Conservation (phyloP, 768 basidiomycete genomes). For the Podaxis rugospora region DNA sequence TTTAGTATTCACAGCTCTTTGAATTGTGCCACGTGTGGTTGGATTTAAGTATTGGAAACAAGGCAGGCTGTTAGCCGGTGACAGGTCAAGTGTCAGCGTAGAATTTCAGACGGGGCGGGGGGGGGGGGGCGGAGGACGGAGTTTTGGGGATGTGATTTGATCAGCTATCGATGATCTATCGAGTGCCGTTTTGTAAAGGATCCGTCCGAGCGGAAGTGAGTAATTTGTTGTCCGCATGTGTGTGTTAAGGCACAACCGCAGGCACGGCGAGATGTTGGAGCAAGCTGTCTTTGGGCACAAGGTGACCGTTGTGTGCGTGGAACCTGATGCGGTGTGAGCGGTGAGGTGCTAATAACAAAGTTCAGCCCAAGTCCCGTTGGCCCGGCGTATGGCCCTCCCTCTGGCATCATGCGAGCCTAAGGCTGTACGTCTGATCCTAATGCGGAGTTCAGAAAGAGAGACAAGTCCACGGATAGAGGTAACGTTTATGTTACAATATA, state of each 20-base stretch:
- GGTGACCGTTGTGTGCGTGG: background rate
- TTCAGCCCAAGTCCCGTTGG: background rate
- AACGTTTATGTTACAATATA: conserved; percentile 12
- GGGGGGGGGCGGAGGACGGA: background rate
- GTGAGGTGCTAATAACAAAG: background rate
- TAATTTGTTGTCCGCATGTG: background rate
- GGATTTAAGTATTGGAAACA: background rate
- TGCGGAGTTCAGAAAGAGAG: conserved; percentile 3
- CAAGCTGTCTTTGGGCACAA: background rate
- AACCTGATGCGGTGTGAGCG: conserved; percentile 4
- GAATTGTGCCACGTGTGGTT: background rate
- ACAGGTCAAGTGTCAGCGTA: background rate
- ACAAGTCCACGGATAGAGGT: background rate
- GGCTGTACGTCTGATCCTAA: conserved; percentile 1
- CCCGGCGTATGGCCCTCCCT: background rate
- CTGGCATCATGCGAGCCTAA: conserved; percentile 10
- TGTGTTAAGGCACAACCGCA: conserved; percentile 3
- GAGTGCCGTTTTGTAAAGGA: background rate
- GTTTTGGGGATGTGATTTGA: background rate
- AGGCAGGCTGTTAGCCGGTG: background rate
- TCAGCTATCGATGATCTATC: background rate
- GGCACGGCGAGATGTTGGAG: conserved; percentile 1
- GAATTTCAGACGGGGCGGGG: background rate
- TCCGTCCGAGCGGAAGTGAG: conserved; percentile 6
- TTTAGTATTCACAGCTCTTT: background rate